A percentile compares a stretch with the other conserved stretches of the same genome.
phyloP scores from a whole-genome alignment of 1,139 yeast species.

The Sugiyamaella xylanicola region DNA sequence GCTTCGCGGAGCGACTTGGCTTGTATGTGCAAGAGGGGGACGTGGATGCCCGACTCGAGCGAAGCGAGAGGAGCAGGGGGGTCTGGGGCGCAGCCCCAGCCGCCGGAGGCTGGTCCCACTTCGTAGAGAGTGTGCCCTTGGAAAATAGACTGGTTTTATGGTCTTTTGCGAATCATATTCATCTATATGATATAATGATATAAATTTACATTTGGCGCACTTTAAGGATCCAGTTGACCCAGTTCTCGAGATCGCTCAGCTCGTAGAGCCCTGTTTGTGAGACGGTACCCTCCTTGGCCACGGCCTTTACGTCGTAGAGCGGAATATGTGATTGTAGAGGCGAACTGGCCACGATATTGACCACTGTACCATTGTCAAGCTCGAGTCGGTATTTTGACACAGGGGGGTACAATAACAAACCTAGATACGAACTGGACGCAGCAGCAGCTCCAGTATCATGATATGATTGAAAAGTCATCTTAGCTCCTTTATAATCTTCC shows the following conservation, averaged over 20 bases:
- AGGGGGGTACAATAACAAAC: slow-evolving; percentile 38
- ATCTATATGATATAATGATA: neutral
- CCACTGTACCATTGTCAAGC: slow-evolving; percentile 16
- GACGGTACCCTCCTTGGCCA: slow-evolving; percentile 44
- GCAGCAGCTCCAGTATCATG: slow-evolving; percentile 16
- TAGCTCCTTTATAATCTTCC: slow-evolving; percentile 36
- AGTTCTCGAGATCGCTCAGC: slow-evolving; percentile 62
- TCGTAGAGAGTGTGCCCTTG: too few species aligned
- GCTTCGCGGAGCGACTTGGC: too few species aligned
- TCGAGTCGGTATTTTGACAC: slow-evolving; percentile 29
- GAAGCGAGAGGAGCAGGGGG: too few species aligned
- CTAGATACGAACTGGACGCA: slow-evolving; percentile 29
- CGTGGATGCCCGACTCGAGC: too few species aligned
- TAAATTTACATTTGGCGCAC: slow-evolving; percentile 6
- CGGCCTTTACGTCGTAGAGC: slow-evolving; percentile 41
- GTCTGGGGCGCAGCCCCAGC: too few species aligned
- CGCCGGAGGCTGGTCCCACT: too few species aligned
- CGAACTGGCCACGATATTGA: slow-evolving; percentile 36
- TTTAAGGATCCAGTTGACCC: slow-evolving; percentile 57
- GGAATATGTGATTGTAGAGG: slow-evolving; percentile 39
- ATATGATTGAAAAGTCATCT: slow-evolving; percentile 24
- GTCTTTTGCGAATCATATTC: neutral
- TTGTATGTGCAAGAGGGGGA: too few species aligned
- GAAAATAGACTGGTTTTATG: too few species aligned
- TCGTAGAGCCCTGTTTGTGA: slow-evolving; percentile 52